Evolutionary conservation across 2,329 filamentous ascomycete genomes (phyloP).

Genomic region (Claviceps sp.): DNA sequence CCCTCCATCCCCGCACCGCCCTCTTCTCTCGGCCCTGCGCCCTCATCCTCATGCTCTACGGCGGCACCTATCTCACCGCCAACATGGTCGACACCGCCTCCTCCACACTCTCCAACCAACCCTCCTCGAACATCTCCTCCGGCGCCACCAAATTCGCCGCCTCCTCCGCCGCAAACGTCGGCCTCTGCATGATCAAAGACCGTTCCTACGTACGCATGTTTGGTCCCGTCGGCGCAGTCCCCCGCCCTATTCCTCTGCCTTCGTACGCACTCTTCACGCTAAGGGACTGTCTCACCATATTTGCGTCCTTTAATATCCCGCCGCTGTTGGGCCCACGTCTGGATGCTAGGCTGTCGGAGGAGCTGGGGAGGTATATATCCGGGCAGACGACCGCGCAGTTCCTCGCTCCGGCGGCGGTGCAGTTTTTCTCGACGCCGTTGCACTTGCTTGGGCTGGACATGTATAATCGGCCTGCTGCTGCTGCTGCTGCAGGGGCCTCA

Average conservation of each 20-base stretch:
- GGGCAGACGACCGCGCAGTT: slow-evolving; percentile 65
- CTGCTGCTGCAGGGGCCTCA: neutral
- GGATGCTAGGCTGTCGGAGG: slow-evolving; percentile 37
- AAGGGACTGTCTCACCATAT: slow-evolving; percentile 79
- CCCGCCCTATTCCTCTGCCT: slow-evolving; percentile 48
- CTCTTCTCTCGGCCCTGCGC: slow-evolving; percentile 53
- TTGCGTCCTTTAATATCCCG: slow-evolving; percentile 84
- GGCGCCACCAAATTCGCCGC: slow-evolving; percentile 71
- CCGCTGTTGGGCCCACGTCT: slow-evolving; percentile 61
- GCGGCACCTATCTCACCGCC: slow-evolving; percentile 77
- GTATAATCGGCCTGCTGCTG: slow-evolving; percentile 54
- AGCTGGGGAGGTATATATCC: slow-evolving; percentile 28
- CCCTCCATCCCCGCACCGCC: slow-evolving; percentile 46
- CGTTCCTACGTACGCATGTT: slow-evolving; percentile 74
- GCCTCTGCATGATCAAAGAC: slow-evolving; percentile 81
- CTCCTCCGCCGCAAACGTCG: slow-evolving; percentile 71
- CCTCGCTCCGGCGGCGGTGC: slow-evolving; percentile 62
- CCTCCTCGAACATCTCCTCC: slow-evolving; percentile 52
- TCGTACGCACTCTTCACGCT: slow-evolving; percentile 69
- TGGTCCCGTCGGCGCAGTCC: slow-evolving; percentile 42
- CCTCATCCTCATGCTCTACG: slow-evolving; percentile 65
- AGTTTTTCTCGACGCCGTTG: slow-evolving; percentile 68
- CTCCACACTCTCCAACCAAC: slow-evolving; percentile 45
- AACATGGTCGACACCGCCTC: slow-evolving; percentile 73
- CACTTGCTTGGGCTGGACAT: slow-evolving; percentile 77